Evolutionary conservation across 441 rosid genomes (phyloP).

Genomic region (Erodium trifolium): DNA sequence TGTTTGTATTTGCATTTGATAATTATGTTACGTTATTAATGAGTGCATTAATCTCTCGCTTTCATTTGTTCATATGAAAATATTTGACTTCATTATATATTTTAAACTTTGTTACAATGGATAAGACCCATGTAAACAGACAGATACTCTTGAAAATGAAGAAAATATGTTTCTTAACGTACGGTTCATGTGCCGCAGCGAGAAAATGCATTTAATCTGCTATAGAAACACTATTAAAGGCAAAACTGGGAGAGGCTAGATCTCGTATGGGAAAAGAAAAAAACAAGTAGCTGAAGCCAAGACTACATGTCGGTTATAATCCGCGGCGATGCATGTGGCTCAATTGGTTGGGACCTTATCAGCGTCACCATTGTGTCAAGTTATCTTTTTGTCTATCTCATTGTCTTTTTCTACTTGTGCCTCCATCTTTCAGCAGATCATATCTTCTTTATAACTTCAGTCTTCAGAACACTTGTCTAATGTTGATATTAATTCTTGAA

Average conservation of each 20-base stretch:
- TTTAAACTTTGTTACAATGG: too few species aligned
- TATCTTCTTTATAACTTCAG: background rate
- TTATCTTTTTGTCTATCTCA: too few species aligned
- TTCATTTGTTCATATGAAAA: too few species aligned
- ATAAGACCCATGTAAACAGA: too few species aligned
- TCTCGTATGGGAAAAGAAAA: background rate
- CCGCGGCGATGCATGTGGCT: background rate
- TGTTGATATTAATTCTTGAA: conserved; percentile 82
- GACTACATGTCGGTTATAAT: background rate
- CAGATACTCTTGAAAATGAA: too few species aligned
- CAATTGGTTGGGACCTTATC: background rate
- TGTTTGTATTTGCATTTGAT: too few species aligned
- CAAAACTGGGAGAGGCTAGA: background rate
- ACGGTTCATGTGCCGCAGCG: too few species aligned
- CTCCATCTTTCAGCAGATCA: background rate
- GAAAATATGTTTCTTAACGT: too few species aligned
- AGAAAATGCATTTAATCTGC: too few species aligned
- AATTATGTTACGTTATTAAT: too few species aligned
- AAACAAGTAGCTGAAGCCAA: background rate
- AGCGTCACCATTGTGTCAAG: background rate
- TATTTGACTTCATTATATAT: too few species aligned
- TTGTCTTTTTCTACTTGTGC: background rate
- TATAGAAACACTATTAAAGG: background rate
- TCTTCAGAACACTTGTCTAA: conserved; percentile 59
- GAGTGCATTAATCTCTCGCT: too few species aligned